Conservation (phyloP, 345 rosid species). For the Brassica incana region DNA sequence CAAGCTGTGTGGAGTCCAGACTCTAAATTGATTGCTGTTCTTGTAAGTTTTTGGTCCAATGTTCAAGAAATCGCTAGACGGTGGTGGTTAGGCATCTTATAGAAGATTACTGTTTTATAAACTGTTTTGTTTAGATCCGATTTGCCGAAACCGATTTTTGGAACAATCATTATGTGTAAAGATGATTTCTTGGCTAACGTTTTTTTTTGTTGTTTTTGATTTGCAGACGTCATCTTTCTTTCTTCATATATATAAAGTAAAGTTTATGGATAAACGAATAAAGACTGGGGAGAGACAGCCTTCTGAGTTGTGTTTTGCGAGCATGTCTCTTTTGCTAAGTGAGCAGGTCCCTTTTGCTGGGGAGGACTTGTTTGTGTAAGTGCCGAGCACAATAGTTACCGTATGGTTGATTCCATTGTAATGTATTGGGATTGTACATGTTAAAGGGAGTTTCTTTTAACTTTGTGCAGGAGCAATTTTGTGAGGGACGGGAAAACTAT, state of each 20-base stretch:
- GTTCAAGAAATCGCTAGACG: not conserved
- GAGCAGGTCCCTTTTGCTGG: slow-evolving; percentile 88
- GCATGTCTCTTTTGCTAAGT: slow-evolving; percentile 61
- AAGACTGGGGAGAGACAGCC: slow-evolving; percentile 79
- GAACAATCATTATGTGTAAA: not conserved
- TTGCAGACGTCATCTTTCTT: slow-evolving; percentile 88
- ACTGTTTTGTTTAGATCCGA: not conserved
- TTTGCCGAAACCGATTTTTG: not conserved
- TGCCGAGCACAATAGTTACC: slow-evolving; percentile 18
- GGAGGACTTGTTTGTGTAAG: slow-evolving; percentile 76
- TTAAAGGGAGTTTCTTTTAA: slow-evolving; percentile 11
- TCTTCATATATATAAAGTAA: slow-evolving; percentile 85
- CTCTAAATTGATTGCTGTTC: slow-evolving; percentile 72
- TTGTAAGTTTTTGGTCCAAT: slow-evolving; percentile 52
- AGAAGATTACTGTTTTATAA: not conserved
- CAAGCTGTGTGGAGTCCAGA: slow-evolving; percentile 95
- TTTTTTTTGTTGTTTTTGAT: not conserved
- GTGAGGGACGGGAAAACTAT: slow-evolving; percentile 72
- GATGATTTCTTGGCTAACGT: not conserved
- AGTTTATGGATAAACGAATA: slow-evolving; percentile 66
- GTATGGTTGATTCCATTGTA: not conserved
- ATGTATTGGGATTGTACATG: not conserved
- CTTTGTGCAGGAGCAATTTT: slow-evolving; percentile 75
- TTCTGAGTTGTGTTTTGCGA: slow-evolving; percentile 63
- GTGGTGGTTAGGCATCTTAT: too few species aligned